Evolutionary conservation across 495 filamentous ascomycete genomes (phyloP).

Genomic region (Parachaetomium inaequale): DNA sequence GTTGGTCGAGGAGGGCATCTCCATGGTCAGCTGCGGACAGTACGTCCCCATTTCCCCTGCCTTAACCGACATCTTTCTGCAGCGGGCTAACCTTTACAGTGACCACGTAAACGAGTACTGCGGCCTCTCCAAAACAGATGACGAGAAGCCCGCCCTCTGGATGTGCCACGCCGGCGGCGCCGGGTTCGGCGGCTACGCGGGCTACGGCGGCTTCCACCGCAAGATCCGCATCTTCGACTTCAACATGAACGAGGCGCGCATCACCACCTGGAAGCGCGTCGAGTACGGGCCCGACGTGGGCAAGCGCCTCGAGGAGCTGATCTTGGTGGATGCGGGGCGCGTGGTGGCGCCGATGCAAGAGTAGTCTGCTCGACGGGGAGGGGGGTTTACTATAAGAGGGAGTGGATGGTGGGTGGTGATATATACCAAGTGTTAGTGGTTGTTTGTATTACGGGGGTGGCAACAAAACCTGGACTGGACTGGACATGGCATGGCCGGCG

Average conservation of each 20-base stretch:
- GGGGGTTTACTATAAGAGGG: neutral
- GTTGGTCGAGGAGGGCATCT: slow-evolving; percentile 74
- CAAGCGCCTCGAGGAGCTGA: slow-evolving; percentile 73
- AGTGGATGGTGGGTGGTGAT: neutral
- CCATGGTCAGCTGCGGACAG: slow-evolving; percentile 89
- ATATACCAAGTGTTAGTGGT: neutral
- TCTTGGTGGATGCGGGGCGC: slow-evolving; percentile 78
- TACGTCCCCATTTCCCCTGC: slow-evolving; percentile 43
- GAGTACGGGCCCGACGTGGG: slow-evolving; percentile 73
- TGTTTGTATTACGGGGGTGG: neutral
- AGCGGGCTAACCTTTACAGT: slow-evolving; percentile 37
- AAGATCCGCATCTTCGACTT: slow-evolving; percentile 87
- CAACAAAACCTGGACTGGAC: neutral
- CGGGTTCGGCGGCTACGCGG: slow-evolving; percentile 92
- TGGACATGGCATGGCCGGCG: slow-evolving; percentile 1
- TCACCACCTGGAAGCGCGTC: slow-evolving; percentile 87
- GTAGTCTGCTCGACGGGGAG: neutral
- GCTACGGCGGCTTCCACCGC: slow-evolving; percentile 79
- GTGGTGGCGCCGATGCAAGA: slow-evolving; percentile 43
- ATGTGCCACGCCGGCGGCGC: slow-evolving; percentile 94
- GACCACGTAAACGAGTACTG: slow-evolving; percentile 98
- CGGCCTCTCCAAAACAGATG: slow-evolving; percentile 55
- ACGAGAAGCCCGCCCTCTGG: slow-evolving; percentile 74
- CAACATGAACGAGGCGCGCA: slow-evolving; percentile 79
- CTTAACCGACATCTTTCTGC: neutral